Conservation (phyloP, 2,329 filamentous ascomycete species). For the Penicillium decumbens region DNA sequence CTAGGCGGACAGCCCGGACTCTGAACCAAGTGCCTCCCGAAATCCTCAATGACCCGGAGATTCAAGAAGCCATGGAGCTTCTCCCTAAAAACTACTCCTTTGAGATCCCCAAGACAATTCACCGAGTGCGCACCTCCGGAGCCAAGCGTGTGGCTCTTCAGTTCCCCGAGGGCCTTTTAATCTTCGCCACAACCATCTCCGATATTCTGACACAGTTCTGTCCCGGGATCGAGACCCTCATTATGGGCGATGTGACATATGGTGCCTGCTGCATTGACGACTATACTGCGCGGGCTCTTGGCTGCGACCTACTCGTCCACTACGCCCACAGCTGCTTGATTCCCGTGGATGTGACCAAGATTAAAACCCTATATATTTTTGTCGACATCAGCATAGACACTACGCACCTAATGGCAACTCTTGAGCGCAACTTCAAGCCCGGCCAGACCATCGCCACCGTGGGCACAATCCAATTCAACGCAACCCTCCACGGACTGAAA, state of each 20-base stretch:
- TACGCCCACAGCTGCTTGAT: slow-evolving; percentile 97
- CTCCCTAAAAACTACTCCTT: slow-evolving; percentile 97
- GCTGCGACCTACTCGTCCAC: slow-evolving; percentile 90
- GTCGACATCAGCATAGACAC: slow-evolving; percentile 97
- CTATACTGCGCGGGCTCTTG: slow-evolving; percentile 89
- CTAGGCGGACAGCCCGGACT: slow-evolving; percentile 69
- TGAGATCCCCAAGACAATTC: slow-evolving; percentile 96
- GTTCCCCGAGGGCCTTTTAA: slow-evolving; percentile 88
- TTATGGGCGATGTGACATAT: slow-evolving; percentile 99
- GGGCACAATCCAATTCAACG: slow-evolving; percentile 98
- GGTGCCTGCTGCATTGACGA: slow-evolving; percentile 98
- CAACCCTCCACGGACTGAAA: slow-evolving; percentile 82
- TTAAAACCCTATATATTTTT: slow-evolving; percentile 96
- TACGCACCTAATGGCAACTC: slow-evolving; percentile 74
- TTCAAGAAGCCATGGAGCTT: slow-evolving; percentile 80
- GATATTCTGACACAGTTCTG: slow-evolving; percentile 96
- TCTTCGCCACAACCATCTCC: slow-evolving; percentile 96
- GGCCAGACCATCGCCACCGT: slow-evolving; percentile 89
- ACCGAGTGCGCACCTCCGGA: slow-evolving; percentile 75
- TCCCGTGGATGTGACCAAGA: slow-evolving; percentile 91
- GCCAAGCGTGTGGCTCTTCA: slow-evolving; percentile 88
- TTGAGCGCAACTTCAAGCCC: slow-evolving; percentile 79
- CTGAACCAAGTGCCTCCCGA: slow-evolving; percentile 85
- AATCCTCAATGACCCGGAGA: slow-evolving; percentile 76
- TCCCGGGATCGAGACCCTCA: slow-evolving; percentile 82